These are phyloP conservation scores for Thraustochytrium sp. DNA, from an alignment of 352 stramenopile species.

Conservation along the genomic window DNA sequence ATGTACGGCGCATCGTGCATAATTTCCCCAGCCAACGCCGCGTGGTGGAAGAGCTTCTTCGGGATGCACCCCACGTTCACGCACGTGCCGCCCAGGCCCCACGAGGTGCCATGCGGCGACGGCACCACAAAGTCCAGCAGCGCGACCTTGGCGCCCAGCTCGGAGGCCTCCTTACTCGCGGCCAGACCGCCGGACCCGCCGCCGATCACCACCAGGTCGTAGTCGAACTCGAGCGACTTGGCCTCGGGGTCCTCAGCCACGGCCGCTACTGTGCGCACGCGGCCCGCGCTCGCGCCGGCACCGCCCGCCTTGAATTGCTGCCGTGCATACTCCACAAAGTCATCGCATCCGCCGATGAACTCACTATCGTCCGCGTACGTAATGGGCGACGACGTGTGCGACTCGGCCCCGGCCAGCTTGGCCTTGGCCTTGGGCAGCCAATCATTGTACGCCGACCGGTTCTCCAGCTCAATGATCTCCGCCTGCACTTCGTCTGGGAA, in stretches of 20 bases:
- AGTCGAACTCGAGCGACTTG: constrained; percentile 15
- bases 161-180: constrained; percentile 46
- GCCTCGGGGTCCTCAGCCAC: not conserved
- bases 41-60: constrained; percentile 98
- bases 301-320: not conserved
- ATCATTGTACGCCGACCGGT: not conserved
- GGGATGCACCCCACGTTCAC: constrained; percentile 99
- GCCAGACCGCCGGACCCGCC: constrained; percentile 51
- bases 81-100: constrained; percentile 91
- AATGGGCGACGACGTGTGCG: constrained; percentile 27
- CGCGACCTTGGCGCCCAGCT: constrained; percentile 68
- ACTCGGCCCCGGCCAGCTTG: constrained; percentile 17
- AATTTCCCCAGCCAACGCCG: constrained; percentile 77
- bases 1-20: constrained; percentile 76
- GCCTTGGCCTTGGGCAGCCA: constrained; percentile 26
- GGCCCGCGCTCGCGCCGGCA: not conserved
- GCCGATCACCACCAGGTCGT: constrained; percentile 51
- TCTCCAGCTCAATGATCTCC: constrained; percentile 20
- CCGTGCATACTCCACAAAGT: constrained; percentile 12
- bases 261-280: not conserved
- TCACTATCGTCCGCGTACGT: not conserved
- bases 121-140: constrained; percentile 92
- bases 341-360: constrained; percentile 28
- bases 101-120: constrained; percentile 74
- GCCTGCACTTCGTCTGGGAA: constrained; percentile 16